Percentiles rank a stretch among this genome's conserved stretches.
Conservation (phyloP, 352 stramenopile genomes). For the Globisporangium middletonii region DNA sequence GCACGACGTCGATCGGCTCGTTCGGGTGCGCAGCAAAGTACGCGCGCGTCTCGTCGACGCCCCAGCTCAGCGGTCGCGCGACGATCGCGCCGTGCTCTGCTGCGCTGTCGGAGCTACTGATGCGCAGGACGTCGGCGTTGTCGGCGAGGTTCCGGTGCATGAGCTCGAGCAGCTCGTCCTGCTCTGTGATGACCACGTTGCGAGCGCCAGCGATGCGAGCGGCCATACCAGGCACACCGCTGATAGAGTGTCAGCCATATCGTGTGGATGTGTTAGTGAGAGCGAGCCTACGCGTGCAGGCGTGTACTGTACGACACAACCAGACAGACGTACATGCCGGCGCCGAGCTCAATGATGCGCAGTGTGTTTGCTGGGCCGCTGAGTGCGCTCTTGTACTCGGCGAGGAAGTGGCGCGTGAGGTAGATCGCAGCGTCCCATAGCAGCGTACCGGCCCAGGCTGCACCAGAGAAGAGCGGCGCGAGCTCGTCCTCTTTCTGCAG, state of each 20-base stretch:
- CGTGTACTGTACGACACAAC: too few relatives aligned
- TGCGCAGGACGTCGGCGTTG: slow-evolving; percentile 35
- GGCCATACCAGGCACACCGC: slow-evolving; percentile 91
- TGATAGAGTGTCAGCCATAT: slow-evolving; percentile 9
- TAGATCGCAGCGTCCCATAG: slow-evolving; percentile 84
- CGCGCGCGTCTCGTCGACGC: slow-evolving; percentile 47
- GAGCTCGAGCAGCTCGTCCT: slow-evolving; percentile 85
- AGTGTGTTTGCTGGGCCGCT: slow-evolving; percentile 20
- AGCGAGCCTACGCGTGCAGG: background rate
- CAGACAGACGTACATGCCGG: slow-evolving; percentile 53
- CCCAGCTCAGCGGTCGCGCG: slow-evolving; percentile 72
- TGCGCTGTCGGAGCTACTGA: slow-evolving; percentile 10
- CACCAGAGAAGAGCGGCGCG: slow-evolving; percentile 90
- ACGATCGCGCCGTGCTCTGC: slow-evolving; percentile 31
- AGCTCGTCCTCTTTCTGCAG: slow-evolving; percentile 80
- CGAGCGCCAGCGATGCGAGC: slow-evolving; percentile 69
- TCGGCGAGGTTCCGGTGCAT: slow-evolving; percentile 65
- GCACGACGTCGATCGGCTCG: slow-evolving; percentile 84
- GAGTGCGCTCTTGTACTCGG: slow-evolving; percentile 36
- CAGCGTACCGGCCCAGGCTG: slow-evolving; percentile 90
- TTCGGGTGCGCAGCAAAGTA: slow-evolving; percentile 47
- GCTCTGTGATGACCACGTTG: slow-evolving; percentile 89
- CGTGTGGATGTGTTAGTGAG: too few relatives aligned
- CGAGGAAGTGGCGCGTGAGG: slow-evolving; percentile 48
- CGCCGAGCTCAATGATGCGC: slow-evolving; percentile 78